Evolutionary conservation across 2,329 filamentous ascomycete species (phyloP), one percentile per base, ranked within the genome.

Genomic region (Penicillium sp.): DNA sequence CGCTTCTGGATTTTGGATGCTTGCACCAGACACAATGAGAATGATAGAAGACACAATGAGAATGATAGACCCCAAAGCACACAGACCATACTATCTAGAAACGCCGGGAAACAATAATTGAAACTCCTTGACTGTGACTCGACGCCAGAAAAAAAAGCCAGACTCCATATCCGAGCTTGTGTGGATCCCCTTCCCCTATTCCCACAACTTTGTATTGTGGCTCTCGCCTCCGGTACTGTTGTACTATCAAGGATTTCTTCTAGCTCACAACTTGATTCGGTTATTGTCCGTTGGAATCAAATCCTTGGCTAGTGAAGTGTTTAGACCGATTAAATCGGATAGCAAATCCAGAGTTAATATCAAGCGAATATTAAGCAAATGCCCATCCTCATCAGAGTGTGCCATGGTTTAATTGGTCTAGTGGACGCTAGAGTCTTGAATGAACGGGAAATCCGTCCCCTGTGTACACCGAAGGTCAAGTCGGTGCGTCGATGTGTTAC

Each of bases 371-470:
- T 38, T 29, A 45, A 57, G 35, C n/a, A 53, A 49, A 55, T 30
- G 61, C 53, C 47, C 53, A 64, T 64, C 61, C 47, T 62, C 56
- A 64, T 62, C 49, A 64, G 62, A 64, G 42, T 30, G 62, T 57
- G 60, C 62, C 62, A 62, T 63, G 62, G 62, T 64, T 61, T 55
- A 44, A 30, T 35, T 35, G 13, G 45, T 50, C 61, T 62, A 63
- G 60, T 61, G 18, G 51, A 49, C 62, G 58, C 62, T 63, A 64
- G 51, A 58, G 57, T 58, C 53, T 60, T 62, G 52, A 55, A 58
- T 57, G 47, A 39, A 55, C 45, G 40, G 41, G 56, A 52, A 59
- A 39, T 51, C 51, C 55, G 59, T 58, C 43, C 23, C 34, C 45
- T 40, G 23, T 29, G 55, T 54, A 60, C 60, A 63, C 62, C 62